A percentile compares a stretch with the other conserved stretches of the same genome.
Conservation (phyloP, 495 filamentous ascomycete genomes). For the Hypoxylon lenormandii region DNA sequence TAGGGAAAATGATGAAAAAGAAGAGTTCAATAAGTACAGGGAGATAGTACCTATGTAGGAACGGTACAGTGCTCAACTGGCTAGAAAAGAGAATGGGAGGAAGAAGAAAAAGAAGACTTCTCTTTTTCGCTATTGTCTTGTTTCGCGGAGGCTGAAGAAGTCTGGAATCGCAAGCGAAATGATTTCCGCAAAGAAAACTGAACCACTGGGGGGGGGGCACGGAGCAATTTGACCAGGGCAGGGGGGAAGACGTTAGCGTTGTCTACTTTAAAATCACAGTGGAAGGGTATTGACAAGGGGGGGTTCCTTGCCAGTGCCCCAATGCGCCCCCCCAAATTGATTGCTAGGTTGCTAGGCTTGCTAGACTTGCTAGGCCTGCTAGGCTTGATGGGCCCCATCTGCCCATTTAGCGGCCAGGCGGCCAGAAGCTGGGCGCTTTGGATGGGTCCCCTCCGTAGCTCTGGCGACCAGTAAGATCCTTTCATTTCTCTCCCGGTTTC, state of each 20-base stretch:
- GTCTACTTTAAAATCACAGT: slow-evolving; percentile 38
- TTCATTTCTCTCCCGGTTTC: too few species aligned
- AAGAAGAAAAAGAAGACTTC: slow-evolving; percentile 12
- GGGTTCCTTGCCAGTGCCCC: slow-evolving; percentile 4
- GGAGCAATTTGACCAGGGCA: slow-evolving; percentile 42
- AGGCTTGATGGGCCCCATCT: too few species aligned
- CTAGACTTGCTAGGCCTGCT: too few species aligned
- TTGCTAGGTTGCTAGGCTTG: too few species aligned
- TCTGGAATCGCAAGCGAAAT: slow-evolving; percentile 63
- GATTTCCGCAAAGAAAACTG: slow-evolving; percentile 59
- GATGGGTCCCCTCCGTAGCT: slow-evolving; percentile 13
- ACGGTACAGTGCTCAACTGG: background rate
- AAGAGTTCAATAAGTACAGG: slow-evolving; percentile 6
- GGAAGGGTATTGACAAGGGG: slow-evolving; percentile 5
- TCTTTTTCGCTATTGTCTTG: slow-evolving; percentile 27
- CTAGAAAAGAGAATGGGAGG: slow-evolving; percentile 1
- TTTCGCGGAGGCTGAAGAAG: slow-evolving; percentile 48
- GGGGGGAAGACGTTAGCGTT: slow-evolving; percentile 34
- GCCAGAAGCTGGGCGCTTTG: slow-evolving; percentile 36
- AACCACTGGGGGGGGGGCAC: slow-evolving; percentile 54
- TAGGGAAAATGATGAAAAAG: slow-evolving; percentile 4
- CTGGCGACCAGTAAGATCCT: slow-evolving; percentile 18
- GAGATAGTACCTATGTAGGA: slow-evolving; percentile 1
- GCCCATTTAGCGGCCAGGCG: background rate
- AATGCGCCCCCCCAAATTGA: slow-evolving; percentile 23